phyloP scores from a whole-genome alignment of 805 yeast species.

The Henningerozyma blattae region DNA sequence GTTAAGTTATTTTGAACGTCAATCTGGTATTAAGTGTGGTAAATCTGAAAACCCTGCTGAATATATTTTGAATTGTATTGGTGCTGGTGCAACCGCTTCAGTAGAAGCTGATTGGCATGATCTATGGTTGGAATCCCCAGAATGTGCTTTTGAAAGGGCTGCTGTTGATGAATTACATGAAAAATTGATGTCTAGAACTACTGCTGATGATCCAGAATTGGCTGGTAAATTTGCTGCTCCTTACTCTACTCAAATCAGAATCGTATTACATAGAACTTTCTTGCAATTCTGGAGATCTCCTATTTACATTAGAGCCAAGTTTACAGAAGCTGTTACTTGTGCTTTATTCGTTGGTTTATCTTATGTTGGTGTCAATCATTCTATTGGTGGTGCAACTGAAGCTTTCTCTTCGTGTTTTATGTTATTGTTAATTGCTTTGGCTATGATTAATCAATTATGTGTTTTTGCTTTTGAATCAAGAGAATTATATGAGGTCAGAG shows the following conservation, averaged over 20 bases:
- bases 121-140: conserved; percentile 44
- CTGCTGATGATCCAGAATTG: conserved; percentile 26
- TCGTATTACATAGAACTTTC: conserved; percentile 40
- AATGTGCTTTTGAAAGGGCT: conserved; percentile 36
- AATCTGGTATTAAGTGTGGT: conserved; percentile 61
- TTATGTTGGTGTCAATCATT: conserved; percentile 45
- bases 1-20: conserved; percentile 53
- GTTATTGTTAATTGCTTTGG: conserved; percentile 38
- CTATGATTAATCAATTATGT: conserved; percentile 50
- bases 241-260: conserved; percentile 27
- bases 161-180: conserved; percentile 46
- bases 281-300: conserved; percentile 59
- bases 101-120: conserved; percentile 50
- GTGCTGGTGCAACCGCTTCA: conserved; percentile 69
- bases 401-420: conserved; percentile 51
- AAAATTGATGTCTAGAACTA: conserved; percentile 25
- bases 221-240: conserved; percentile 37
- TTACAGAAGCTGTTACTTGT: conserved; percentile 38
- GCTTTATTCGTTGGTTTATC: conserved; percentile 58
- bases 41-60: conserved; percentile 62
- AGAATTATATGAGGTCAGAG: conserved; percentile 59
- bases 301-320: conserved; percentile 44
- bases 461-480: conserved; percentile 50
- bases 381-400: conserved; percentile 53
- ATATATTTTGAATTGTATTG: conserved; percentile 60